These are phyloP conservation scores for Hibiscus tridactylites DNA, from an alignment of 345 rosid genomes.

Conservation along the genomic window DNA sequence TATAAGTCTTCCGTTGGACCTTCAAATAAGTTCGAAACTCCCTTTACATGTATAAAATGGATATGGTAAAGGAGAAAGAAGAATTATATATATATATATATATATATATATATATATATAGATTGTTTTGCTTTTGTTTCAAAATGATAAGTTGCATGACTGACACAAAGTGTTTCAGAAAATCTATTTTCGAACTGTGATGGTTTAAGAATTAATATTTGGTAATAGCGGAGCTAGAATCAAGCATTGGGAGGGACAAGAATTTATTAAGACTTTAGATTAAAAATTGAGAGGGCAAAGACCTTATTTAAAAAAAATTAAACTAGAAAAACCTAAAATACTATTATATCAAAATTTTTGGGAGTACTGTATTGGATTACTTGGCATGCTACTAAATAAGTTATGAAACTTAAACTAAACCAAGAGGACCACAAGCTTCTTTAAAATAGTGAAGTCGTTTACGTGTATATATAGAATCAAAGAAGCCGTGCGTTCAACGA, in stretches of 20 bases:
- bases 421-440: background rate
- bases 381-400: background rate
- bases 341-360: too few species aligned
- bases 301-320: too few species aligned
- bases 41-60: slow-evolving; percentile 3
- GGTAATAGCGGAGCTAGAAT: too few species aligned
- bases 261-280: too few species aligned
- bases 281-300: too few species aligned
- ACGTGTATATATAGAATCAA: too few species aligned
- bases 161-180: background rate
- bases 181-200: too few species aligned
- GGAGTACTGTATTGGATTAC: background rate
- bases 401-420: background rate
- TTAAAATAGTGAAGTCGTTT: background rate
- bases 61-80: slow-evolving; percentile 1
- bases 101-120: too few species aligned
- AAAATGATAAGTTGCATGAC: background rate
- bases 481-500: background rate
- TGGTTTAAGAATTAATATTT: background rate
- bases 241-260: too few species aligned
- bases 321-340: too few species aligned
- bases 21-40: slow-evolving; percentile 1
- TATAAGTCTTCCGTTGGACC: background rate
- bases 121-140: background rate
- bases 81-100: background rate